Evolutionary conservation across 78 protist species (phyloP), one percentile per base, ranked within the genome.

Genomic region (slime mould (Dictyostelium discoideum)): DNA sequence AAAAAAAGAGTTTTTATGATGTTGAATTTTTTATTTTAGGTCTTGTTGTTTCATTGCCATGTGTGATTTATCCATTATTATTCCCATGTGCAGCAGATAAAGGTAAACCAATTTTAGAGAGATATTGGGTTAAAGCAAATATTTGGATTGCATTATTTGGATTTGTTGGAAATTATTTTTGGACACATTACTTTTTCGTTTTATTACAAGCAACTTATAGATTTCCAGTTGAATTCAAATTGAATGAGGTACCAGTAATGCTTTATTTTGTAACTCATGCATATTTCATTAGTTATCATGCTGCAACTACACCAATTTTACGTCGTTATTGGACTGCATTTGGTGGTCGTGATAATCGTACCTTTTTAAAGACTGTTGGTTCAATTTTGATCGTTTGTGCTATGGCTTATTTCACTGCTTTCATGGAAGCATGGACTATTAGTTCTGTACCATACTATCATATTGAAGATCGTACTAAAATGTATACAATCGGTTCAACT

Each of bases 381-480:
- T 32, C 92, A 13, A 44, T 92, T n/a, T 18, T 85, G 22, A 85
- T 96, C 6, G 57, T 96, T 16, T 63, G 57, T 16, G 92, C 67
- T 9, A 63, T 96, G 89, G 79, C 96, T 40, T 96, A 88, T 65
- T 72, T 96, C 92, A 93, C 95, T 40, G 97, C 97, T 3, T 96
- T 93, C 65, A 96, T 96, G 97, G 97, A 96, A 46, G 86, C 97
- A 48, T 93, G 86, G 93, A 96, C 97, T n/a, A 24, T 96, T 24
- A 79, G 78, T 18, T 69, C 81, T 86, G 92, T 96, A 22, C 97
- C 97, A 18, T 96, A 96, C 94, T 96, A 96, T 85, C 48, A 40
- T 44, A 85, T 96, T n/a, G 87, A 67, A 63, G 50, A 96, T 60
- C 88, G 97, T 73, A 79, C 60, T 11, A 22, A 14, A 26, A 93